Base-by-base conservation (phyloP, 345 rosid genomes). In the Nephelium lappaceum region DNA sequence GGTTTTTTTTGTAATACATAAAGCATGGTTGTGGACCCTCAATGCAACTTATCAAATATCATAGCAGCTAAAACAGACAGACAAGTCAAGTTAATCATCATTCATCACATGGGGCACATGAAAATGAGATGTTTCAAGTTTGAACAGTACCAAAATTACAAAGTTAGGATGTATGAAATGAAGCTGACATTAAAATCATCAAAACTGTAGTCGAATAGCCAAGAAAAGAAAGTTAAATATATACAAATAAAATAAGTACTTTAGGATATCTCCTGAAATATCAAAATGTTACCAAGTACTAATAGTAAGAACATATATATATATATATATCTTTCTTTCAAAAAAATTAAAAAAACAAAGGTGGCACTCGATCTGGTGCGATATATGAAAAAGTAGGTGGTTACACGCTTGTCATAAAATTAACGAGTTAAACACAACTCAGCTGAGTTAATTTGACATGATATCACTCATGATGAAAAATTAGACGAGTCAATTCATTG, bases 21-120 rank as follows among this genome's bases (percentile, higher is more conserved):
- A 68, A 65, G 64, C 51, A 78, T 36, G 11, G 16, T 65, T 19
- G 55, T 63, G 71, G 80, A 72, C 42, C 42, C 51, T 58, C 53
- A 39, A 73, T 42, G 71, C 74, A 65, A 25, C 70, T 16, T 58
- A 74, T 38, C 41, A 74, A 67, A 39, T 70, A 64, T 69, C 36
- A 39, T 23, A 19, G 49, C 72, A 62, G 53, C 78, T 38, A 58
- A 38, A 77, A 72, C 65, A 57, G 45, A 55, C 23, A 68, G 47
- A 69, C 24, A 62, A 62, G 71, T 49, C 75, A 60, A 75, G 39
- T 45, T 12, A 5, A 23, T 24, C 36, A 27, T 58, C 31, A 71
- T 23, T 25, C 36, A 27, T 58, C 31, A 71, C 39, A 16, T 69
- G 24, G 61, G 57, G 21, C 36, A 55, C 62, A 65, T 15, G 39